phyloP scores from a whole-genome alignment of 495 filamentous ascomycete genomes.

The Evansstolkia leycettana region DNA sequence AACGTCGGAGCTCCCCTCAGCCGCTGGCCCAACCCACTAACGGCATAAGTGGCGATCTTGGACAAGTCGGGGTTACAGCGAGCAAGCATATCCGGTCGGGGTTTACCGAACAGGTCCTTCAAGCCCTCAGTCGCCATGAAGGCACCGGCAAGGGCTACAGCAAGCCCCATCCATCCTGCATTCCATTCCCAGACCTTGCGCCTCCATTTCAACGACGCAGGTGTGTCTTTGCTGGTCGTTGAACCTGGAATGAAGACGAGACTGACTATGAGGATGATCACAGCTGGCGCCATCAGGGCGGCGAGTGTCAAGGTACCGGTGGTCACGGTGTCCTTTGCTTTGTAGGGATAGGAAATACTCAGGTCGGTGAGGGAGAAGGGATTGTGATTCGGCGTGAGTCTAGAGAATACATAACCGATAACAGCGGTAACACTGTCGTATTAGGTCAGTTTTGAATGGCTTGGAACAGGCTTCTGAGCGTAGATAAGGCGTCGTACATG shows the following conservation, averaged over 20 bases:
- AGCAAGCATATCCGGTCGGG: constrained; percentile 49
- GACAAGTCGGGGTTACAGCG: constrained; percentile 46
- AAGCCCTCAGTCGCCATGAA: constrained; percentile 49
- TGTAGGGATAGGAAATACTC: constrained; percentile 45
- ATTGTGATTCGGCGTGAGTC: constrained; percentile 25
- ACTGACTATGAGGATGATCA: constrained; percentile 35
- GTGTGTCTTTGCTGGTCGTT: constrained; percentile 10
- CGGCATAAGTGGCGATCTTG: constrained; percentile 25
- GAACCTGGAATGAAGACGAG: constrained; percentile 39
- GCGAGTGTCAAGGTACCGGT: constrained; percentile 35
- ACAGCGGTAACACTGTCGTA: constrained; percentile 27
- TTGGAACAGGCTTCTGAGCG: neutral
- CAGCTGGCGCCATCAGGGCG: constrained; percentile 38
- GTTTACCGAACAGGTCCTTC: constrained; percentile 53
- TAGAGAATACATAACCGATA: constrained; percentile 33
- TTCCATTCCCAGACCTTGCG: constrained; percentile 54
- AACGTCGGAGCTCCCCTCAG: constrained; percentile 32
- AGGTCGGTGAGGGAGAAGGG: constrained; percentile 41
- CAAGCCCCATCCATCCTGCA: constrained; percentile 52
- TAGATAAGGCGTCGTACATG: constrained; percentile 20
- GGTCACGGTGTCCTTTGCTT: constrained; percentile 41
- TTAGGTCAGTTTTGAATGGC: neutral
- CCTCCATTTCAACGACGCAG: constrained; percentile 22
- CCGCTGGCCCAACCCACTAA: constrained; percentile 37
- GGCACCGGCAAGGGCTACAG: constrained; percentile 36